Base-by-base conservation (phyloP, 2,329 filamentous ascomycete species). In the Lizonia empirigonia region DNA sequence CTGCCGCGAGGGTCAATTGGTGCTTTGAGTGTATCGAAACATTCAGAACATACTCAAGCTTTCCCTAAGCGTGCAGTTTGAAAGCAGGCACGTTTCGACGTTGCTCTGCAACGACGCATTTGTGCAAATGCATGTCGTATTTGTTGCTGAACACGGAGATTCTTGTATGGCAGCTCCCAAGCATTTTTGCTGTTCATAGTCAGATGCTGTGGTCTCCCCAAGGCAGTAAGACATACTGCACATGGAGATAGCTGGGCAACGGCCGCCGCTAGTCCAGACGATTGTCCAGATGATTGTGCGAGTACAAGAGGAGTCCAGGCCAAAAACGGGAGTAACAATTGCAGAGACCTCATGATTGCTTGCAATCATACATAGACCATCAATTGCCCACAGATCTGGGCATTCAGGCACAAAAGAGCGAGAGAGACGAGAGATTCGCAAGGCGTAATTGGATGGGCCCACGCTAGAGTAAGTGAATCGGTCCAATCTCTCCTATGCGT, bases 1-100 rank as follows among this genome's bases (percentile, higher is more conserved):
- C 73, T 76, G 42, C n/a, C 19, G 9, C 18, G 5, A 8, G 2
- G 8, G 27, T 64, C 15, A 60, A 50, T 19, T 19, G n/a, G 8
- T 6, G 1, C 4, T 27, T 7, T 24, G 9, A 23, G 12, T 15
- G 15, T 1, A 3, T 29, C 3, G 2, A 26, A 4, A 26, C 7
- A 1, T 10, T 6, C 9, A 20, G 9, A 7, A 53, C 59, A 39
- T 47, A 63, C 60, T 47, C 42, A 65, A 39, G 4, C 34, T 38
- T 34, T 65, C 47, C 33, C 41, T 58, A 3, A 65, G 18, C 8
- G 60, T 62, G 27, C 62, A 65, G 2, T 50, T 15, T 30, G 53
- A 32, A 18, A 55, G 16, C 5, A 63, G 40, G 34, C 62, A 65
- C 10, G 16, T 23, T 26, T 58, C 44, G 7, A 55, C 52, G 23